A percentile compares a stretch with the other conserved stretches of the same genome.
Evolutionary conservation across 2,329 filamentous ascomycete genomes (phyloP).

Genomic region (Calonectria naviculata): DNA sequence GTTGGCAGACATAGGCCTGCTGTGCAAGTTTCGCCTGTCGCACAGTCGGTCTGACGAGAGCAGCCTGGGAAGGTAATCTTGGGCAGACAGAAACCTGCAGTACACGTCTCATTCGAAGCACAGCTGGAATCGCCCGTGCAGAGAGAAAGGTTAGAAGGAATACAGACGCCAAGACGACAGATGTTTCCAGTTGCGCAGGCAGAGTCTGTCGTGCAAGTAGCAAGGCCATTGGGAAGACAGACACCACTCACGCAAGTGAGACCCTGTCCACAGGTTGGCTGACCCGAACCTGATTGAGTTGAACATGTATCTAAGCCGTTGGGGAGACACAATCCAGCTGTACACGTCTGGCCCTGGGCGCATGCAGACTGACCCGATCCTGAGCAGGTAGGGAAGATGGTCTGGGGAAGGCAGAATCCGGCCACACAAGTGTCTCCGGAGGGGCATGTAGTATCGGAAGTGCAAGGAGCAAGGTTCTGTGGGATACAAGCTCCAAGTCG

Average conservation of each 20-base stretch:
- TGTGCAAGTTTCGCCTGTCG: not conserved
- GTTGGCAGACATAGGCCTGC: not conserved
- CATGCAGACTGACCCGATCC: not conserved
- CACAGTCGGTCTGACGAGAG: not conserved
- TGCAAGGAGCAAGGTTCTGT: not conserved
- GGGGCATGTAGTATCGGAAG: not conserved
- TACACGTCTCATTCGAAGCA: not conserved
- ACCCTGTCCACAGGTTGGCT: not conserved
- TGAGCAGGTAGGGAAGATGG: not conserved
- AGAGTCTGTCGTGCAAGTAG: not conserved
- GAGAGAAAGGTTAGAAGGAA: not conserved
- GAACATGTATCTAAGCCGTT: not conserved
- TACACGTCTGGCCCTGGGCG: not conserved
- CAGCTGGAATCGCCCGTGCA: not conserved
- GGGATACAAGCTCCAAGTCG: slow-evolving; percentile 6
- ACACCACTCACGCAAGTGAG: not conserved
- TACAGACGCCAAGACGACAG: not conserved
- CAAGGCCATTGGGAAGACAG: not conserved
- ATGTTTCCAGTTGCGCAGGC: not conserved
- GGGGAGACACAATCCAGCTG: not conserved
- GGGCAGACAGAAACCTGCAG: slow-evolving; percentile 5
- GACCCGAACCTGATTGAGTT: not conserved
- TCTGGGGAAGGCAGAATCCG: not conserved
- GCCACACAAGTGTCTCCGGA: not conserved
- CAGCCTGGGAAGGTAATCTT: not conserved